Base-by-base conservation (phyloP, 2,329 filamentous ascomycete genomes). In the Trichoderma atrobrunneum region DNA sequence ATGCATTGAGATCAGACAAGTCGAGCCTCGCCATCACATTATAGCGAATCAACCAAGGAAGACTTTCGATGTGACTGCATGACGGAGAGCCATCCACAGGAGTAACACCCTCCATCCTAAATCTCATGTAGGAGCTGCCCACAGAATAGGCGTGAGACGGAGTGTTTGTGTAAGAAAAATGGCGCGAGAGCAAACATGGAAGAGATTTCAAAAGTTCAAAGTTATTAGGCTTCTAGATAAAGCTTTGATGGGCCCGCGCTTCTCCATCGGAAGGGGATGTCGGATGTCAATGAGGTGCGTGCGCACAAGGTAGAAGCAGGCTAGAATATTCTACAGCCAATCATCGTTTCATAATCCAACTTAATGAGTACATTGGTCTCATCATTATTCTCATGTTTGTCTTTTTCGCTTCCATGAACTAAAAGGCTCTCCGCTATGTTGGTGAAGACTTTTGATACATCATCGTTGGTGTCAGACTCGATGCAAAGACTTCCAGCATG, bases 1-100 rank as follows among this genome's bases (percentile, higher is more conserved):
- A 34, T n/a, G 59, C 21, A 8, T 48, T 56, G 16, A 75, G 70
- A 30, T 70, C 48, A 51, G 62, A 2, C 34, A 75, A 28, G 5
- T 59, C 32, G 39, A 73, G n/a, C 7, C 43, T 67, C 7, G 57
- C 59, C 56, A 75, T 66, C 36, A 75, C 34, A 12, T 70, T 51
- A 32, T 72, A 72, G 8, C 62, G 64, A 16, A 74, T 54, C 24
- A 51, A 14, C 7, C 24, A 48, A 26, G 62, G 62, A 28, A 65
- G 43, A 18, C 39, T 24, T 32, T 65, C 62, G 62, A 65, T 28
- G 8, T 18, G 12, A 32, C 36, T 48, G 24, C 32, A 30, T 51
- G n/a, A 24, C 24, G 7, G 24, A 65, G 32, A 12, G 59, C 32
- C 11, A 24, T 36, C 14, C 21, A n/a, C 30, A 21, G n/a, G 1